These are phyloP conservation scores for Cymbidium sinense DNA, from an alignment of 106 monocot species.

Conservation along the genomic window DNA sequence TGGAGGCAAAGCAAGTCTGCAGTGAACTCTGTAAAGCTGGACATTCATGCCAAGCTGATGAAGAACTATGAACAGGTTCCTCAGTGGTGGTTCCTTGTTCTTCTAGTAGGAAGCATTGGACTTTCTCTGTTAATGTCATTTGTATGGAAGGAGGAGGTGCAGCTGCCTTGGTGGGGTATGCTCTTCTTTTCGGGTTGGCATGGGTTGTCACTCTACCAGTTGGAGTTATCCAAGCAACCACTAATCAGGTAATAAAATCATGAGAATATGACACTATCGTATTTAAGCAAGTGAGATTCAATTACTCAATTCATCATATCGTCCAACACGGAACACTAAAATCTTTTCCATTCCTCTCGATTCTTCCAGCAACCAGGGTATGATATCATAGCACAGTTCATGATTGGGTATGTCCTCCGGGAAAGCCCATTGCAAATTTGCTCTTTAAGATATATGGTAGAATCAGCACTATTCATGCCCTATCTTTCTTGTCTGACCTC, in stretches of 20 bases:
- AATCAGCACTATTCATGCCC: constrained; percentile 84
- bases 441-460: constrained; percentile 86
- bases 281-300: not conserved
- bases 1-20: constrained; percentile 82
- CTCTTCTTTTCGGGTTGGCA: constrained; percentile 69
- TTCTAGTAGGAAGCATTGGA: constrained; percentile 49
- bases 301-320: not conserved
- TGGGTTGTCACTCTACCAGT: constrained; percentile 82
- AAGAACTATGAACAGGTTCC: constrained; percentile 79
- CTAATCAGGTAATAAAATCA: constrained; percentile 58
- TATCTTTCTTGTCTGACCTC: constrained; percentile 75
- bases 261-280: not conserved
- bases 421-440: constrained; percentile 82
- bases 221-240: constrained; percentile 88
- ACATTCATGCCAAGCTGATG: constrained; percentile 80
- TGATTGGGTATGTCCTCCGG: constrained; percentile 75
- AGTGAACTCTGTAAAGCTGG: constrained; percentile 45
- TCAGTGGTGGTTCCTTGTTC: constrained; percentile 80
- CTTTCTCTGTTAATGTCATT: constrained; percentile 67
- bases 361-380: constrained; percentile 78
- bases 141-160: constrained; percentile 69
- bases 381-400: constrained; percentile 88
- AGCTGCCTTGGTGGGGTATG: constrained; percentile 97
- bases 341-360: not conserved
- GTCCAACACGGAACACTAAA: not conserved